Base-by-base conservation (phyloP, 2,329 filamentous ascomycete genomes). In the Bipolaris victoriae region DNA sequence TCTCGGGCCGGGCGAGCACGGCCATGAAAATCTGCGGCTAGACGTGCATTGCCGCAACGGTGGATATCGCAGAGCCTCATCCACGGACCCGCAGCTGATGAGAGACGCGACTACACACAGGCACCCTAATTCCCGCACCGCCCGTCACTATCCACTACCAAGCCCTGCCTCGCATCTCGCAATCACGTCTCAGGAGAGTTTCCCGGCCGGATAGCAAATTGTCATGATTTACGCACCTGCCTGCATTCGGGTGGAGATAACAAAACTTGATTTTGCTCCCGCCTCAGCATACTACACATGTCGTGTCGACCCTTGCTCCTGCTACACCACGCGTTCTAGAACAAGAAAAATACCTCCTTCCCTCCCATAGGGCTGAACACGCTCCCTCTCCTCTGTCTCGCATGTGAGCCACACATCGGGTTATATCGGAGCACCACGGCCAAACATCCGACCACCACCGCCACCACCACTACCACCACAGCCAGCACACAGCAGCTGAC, bases 291-390 rank as follows among this genome's bases (percentile, higher is more conserved):
- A 18, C 39, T 24, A 7, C 6, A 40, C 18, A 11, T 13, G 16
- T 7, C 20, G 20, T 40, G 48, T 16, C 10, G 5, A 24, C 18
- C 45, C 45, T 36, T 47, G 5, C 24, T 26, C 24, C 24, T 36
- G 45, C 31, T 47, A 35, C 44, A 24, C 20, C 18, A 31, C 7
- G 3, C 24, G 43, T 55, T 57, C 50, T 58, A 49, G 52, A 58
- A 55, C 55, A 41, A 46, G 15, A 36, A 40, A 40, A 40, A 40
- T 22, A 15, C 18, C 10, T 20, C 18, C 4, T 16, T 15, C 9
- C 39, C 16, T 24, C 57, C 18, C 10, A 37, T 64, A 68, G 60
- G 66, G 64, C 66, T 68, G 64, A 66, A 52, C 31, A 35, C 29
- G 39, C 55, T 6, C 22, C 5, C 22, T 24, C 22, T 24, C 22